Conservation (phyloP, 2,329 filamentous ascomycete genomes). For the Sodiomyces alkalinus region DNA sequence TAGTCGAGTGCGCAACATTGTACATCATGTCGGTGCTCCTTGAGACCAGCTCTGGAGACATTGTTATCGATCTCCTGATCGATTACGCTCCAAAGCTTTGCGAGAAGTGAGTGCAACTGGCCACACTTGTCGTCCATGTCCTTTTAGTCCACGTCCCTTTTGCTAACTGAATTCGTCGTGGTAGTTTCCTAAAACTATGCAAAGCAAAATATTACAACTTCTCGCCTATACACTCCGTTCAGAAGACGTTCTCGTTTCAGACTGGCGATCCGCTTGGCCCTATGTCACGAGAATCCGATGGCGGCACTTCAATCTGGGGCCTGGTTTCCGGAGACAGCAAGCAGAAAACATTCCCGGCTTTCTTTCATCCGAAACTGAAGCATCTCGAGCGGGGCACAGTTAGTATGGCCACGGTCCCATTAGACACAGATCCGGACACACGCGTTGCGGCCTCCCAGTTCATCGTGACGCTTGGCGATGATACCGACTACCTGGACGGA, state of each 20-base stretch:
- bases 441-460: conserved; percentile 84
- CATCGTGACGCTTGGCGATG: conserved; percentile 77
- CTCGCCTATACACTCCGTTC: conserved; percentile 77
- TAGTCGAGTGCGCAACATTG: no score
- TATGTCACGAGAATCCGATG: conserved; percentile 70
- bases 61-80: conserved; percentile 84
- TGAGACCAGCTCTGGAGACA: conserved; percentile 84
- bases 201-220: conserved; percentile 99
- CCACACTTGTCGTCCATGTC: no score
- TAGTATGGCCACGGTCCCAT: conserved; percentile 88
- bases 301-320: conserved; percentile 88
- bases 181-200: conserved; percentile 93
- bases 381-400: conserved; percentile 83
- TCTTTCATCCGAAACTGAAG: conserved; percentile 75
- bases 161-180: no score
- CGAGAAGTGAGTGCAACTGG: conserved; percentile 62
- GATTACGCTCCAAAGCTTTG: conserved; percentile 83
- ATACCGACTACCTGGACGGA: conserved; percentile 79
- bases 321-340: conserved; percentile 50
- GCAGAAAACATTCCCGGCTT: conserved; percentile 66
- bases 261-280: conserved; percentile 89
- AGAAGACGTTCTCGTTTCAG: conserved; percentile 93
- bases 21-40: conserved; percentile 72
- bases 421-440: conserved; percentile 60
- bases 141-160: no score